Evolutionary conservation across 2,329 filamentous ascomycete genomes (phyloP), one percentile per base, ranked within the genome.

Genomic region (Neonectria ditissima): DNA sequence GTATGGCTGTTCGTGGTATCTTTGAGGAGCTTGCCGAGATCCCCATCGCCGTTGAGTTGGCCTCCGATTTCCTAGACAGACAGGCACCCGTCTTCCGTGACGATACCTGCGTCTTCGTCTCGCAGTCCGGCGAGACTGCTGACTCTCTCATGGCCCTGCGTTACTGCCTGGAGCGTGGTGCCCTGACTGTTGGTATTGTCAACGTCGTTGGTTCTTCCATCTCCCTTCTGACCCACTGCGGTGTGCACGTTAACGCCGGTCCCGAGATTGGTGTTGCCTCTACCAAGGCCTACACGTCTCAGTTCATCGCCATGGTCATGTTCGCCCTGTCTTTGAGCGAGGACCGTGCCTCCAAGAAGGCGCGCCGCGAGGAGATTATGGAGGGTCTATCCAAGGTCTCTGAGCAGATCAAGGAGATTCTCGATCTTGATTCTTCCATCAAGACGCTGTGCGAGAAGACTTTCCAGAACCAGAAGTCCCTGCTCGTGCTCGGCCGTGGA

Each of bases 261-360:
- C 96, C 96, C 57, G 96, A 99, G 81, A 98, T 99, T 69, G 96
- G 96, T 89, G 96, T 99, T 70, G 96, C 96, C 65, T 98, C 95
- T 50, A 99, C 96, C 81, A 99, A 99, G 87, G 96, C 96, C 41
- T 99, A 99, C 84, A 99, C 96, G 14, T 98, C 96, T 50, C 96
- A 99, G 80, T 99, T 98, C 81, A 93, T 99, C 77, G 97, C 96
- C 79, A 97, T 99, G 94, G 92, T 98, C 83, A 99, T 99, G 96
- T 98, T 99, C 76, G 96, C 96, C 7, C 86, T 99, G 68, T 97
- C 94, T 30, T 88, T 99, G 62, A 96, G 93, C 76, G 96, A 99
- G 83, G 96, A 99, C 81, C 93, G 96, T 73, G 93, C 94, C 44
- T 97, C 94, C 72, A 99, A 99, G 89, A 88, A 91, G 75, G 89